Evolutionary conservation across 1,284 basidiomycete genomes (phyloP).

Genomic region (Wolfiporia cocos): DNA sequence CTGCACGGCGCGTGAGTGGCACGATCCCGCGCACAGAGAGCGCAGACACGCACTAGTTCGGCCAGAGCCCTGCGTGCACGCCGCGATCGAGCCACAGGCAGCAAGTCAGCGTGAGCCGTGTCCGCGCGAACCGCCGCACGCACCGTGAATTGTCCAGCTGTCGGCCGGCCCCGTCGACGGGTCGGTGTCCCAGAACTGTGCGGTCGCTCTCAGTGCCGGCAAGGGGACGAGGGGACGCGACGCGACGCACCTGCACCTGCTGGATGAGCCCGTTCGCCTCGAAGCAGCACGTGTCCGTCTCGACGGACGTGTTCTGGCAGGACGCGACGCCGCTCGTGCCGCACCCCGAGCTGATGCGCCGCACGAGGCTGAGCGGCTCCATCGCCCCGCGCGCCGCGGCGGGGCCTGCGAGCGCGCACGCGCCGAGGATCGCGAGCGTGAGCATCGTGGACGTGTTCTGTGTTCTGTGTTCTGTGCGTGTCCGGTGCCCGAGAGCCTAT

Average conservation of each 20-base stretch:
- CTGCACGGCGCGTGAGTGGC: conserved; percentile 26
- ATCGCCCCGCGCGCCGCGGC: not conserved
- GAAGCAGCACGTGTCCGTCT: conserved; percentile 27
- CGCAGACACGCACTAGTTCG: conserved; percentile 46
- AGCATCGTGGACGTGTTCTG: not conserved
- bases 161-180: conserved; percentile 58
- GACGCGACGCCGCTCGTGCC: conserved; percentile 25
- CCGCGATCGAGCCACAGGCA: too few species aligned
- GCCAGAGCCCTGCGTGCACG: conserved; percentile 52
- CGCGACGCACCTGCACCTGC: conserved; percentile 48
- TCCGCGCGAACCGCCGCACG: conserved; percentile 13
- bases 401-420: not conserved
- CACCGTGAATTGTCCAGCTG: conserved; percentile 76
- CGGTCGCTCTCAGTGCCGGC: too few species aligned
- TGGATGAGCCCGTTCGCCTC: conserved; percentile 42
- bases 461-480: too few species aligned
- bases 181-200: conserved; percentile 29
- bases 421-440: not conserved
- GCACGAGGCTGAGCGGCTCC: not conserved
- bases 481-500: too few species aligned
- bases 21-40: not conserved
- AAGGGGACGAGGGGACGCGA: too few species aligned
- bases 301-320: conserved; percentile 27
- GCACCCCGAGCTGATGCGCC: conserved; percentile 18
- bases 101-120: not conserved